Evolutionary conservation across 2,329 filamentous ascomycete species (phyloP), one percentile per base, ranked within the genome.

Genomic region (Pseudocercospora pini-densiflorae): DNA sequence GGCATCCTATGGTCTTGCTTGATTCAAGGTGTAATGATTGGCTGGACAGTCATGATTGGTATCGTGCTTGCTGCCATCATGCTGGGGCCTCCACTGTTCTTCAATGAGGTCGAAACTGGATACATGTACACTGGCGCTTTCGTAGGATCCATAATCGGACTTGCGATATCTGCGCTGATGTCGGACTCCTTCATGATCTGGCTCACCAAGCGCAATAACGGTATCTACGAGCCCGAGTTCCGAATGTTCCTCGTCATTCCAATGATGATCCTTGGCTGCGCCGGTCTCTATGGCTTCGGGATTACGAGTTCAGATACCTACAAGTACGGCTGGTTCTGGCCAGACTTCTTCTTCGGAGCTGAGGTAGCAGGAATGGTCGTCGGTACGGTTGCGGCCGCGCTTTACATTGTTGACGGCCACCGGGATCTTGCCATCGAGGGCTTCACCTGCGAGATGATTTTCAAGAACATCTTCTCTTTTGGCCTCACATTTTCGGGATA

Each of bases 401-500:
- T 97, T 24, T 98, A 98, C 76, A 90, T 97, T 75, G 92, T 97
- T 7, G 94, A 97, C 80, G 94, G 94, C 0, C 94, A 97, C 79
- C 90, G 93, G 7, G 90, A 94, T 68, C 88, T 97, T 64, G 88
- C 92, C 0, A 88, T 97, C 57, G 94, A 97, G 79, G 92, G 89
- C 6, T 97, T 97, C 77, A 97, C 93, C 0, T 92, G 92, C 79
- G 87, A 95, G 77, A 86, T 97, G 70, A 89, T 97, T 62, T 97
- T 97, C 84, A 97, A 97, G 81, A 97, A 97, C 79, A 86, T 97
- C 68, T 97, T 97, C 81, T 92, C 90, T 69, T 97, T 96, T 74
- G 88, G 89, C 6, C 82, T 97, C 63, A 97, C 94, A 0, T 96
- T 90, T 77, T 90, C 88, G 71, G 93, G 92, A 0, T 97, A 92